Percentiles rank a stretch among this genome's conserved stretches.
Evolutionary conservation across 1,284 basidiomycete genomes (phyloP).

Genomic region (Takashimella tepidaria): DNA sequence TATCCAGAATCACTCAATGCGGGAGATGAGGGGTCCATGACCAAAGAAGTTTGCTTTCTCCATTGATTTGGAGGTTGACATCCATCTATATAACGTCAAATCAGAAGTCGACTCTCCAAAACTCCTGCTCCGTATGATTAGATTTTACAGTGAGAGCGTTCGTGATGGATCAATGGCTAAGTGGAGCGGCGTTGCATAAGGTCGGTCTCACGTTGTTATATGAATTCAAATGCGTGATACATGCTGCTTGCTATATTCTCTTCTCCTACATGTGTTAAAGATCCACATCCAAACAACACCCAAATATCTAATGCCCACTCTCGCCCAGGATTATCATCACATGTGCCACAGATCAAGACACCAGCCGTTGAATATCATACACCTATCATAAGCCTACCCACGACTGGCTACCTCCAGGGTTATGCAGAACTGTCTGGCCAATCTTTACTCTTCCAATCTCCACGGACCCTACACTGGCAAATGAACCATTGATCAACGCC

Average conservation of each 20-base stretch:
- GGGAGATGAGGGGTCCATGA: constrained; percentile 70
- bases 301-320: too few species aligned
- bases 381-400: constrained; percentile 71
- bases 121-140: not conserved
- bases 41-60: constrained; percentile 76
- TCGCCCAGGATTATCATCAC: too few species aligned
- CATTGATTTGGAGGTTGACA: constrained; percentile 50
- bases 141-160: too few species aligned
- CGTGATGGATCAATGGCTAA: too few species aligned
- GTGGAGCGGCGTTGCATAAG: too few species aligned
- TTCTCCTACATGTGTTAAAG: too few species aligned
- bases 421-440: constrained; percentile 85
- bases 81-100: constrained; percentile 10
- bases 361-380: not conserved
- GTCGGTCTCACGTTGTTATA: too few species aligned
- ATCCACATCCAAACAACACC: too few species aligned
- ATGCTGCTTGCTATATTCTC: too few species aligned
- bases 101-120: too few species aligned
- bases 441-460: constrained; percentile 64
- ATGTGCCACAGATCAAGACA: too few species aligned
- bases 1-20: constrained; percentile 62
- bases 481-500: constrained; percentile 38
- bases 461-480: not conserved
- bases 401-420: constrained; percentile 79
- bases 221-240: too few species aligned